Base-by-base conservation (phyloP, 495 filamentous ascomycete species). In the Lichina pygmaea region DNA sequence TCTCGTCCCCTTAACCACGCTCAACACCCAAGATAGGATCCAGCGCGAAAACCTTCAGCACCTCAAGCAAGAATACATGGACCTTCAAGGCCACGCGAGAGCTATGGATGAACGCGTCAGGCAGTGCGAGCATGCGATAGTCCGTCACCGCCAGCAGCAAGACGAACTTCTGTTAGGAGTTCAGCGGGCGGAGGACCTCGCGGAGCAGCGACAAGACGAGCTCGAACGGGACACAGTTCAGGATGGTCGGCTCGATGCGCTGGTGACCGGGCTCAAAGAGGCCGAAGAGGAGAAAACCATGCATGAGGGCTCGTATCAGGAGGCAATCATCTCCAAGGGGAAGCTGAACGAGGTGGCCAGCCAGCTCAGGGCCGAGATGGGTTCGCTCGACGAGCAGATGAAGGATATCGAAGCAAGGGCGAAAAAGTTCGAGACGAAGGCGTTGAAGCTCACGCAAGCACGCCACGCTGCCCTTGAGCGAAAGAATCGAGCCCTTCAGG, bases 401-500 rank as follows among this genome's bases (percentile, higher is more conserved):
- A 44, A 48, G 8, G 54, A 61, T 9, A 53, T 65, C 2, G 50
- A 65, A 34, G 53, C 58, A 37, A 61, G 63, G 33, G 52, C 75
- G 8, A 54, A 49, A 10, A 77, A 83, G 55, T 70, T 70, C 15
- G 62, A 75, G 46, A 60, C 60, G 34, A 82, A 78, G 54, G 54
- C 65, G 8, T 55, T 62, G 31, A 61, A 63, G 42, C 60, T 67
- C 10, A 51, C 54, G 1, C 61, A 70, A 5, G 59, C 65, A 33
- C 71, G 75, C 33, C 60, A 61, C 32, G 54, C 69, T 6, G 65
- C 65, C 11, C 57, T 92, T 6, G 53, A 58, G 2, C 65, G 77
- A 11, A 82, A 85, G 53, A 92, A 91, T 53, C 47, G 57, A 10
- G 73, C 75, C 2, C 53, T 77, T 30, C 62, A 66, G 11, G 51